phyloP scores from a whole-genome alignment of 495 filamentous ascomycete genomes.

The Podospora comata region DNA sequence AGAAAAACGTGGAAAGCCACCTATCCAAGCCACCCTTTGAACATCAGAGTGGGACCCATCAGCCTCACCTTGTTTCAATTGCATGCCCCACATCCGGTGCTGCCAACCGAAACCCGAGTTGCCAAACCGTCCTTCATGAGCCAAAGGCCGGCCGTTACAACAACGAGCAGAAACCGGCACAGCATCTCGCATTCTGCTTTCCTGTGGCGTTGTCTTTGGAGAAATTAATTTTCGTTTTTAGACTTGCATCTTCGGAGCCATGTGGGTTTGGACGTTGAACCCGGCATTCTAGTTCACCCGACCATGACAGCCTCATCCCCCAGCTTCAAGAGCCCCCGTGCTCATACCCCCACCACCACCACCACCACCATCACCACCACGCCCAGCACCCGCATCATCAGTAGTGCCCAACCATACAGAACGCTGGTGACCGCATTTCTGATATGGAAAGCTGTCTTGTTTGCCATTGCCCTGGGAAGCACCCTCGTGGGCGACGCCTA shows the following conservation, averaged over 20 bases:
- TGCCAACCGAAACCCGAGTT: slow-evolving; percentile 1
- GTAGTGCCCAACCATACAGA: slow-evolving; percentile 18
- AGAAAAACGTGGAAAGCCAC: neutral
- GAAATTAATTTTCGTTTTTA: neutral
- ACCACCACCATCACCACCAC: slow-evolving; percentile 3
- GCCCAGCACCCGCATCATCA: neutral
- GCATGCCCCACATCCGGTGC: neutral
- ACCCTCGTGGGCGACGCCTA: slow-evolving; percentile 42
- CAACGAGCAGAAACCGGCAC: slow-evolving; percentile 3
- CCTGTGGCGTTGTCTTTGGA: neutral
- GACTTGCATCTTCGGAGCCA: neutral
- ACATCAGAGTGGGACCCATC: neutral
- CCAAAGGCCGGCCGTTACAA: neutral
- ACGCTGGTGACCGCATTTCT: slow-evolving; percentile 42
- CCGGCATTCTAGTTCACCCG: neutral
- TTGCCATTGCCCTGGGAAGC: slow-evolving; percentile 56
- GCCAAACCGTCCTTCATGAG: neutral
- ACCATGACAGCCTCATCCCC: neutral
- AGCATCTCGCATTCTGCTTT: neutral
- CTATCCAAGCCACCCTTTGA: neutral
- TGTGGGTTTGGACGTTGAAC: neutral
- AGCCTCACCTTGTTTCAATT: slow-evolving; percentile 3
- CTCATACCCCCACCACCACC: neutral
- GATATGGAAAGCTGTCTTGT: slow-evolving; percentile 71
- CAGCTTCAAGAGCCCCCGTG: neutral